Percentiles rank a stretch among this genome's conserved stretches.
phyloP scores from a whole-genome alignment of 768 basidiomycete genomes.

The Leccinum arenicola region DNA sequence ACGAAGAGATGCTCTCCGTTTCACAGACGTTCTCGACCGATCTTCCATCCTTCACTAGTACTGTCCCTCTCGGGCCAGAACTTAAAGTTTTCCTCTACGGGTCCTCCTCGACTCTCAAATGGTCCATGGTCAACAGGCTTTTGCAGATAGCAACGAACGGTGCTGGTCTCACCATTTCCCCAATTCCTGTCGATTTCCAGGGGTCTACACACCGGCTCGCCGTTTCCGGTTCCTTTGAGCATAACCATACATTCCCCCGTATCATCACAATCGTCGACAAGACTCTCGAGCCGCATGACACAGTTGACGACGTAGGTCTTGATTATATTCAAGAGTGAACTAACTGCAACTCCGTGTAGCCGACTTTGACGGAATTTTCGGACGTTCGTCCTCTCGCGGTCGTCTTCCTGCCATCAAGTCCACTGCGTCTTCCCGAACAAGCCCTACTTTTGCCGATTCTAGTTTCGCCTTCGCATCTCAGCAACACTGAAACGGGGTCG shows the following conservation, averaged over 20 bases:
- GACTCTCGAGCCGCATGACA: constrained; percentile 20
- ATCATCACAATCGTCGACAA: constrained; percentile 40
- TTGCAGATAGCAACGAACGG: constrained; percentile 51
- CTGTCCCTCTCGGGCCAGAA: constrained; percentile 32
- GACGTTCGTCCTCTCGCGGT: constrained; percentile 62
- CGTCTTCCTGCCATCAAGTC: constrained; percentile 57
- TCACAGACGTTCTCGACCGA: constrained; percentile 27
- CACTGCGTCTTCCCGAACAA: constrained; percentile 37
- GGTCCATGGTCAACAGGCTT: constrained; percentile 57
- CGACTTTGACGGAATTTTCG: constrained; percentile 36
- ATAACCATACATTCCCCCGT: constrained; percentile 27
- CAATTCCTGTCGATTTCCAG: constrained; percentile 21
- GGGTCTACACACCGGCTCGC: constrained; percentile 24
- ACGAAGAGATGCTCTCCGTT: constrained; percentile 31
- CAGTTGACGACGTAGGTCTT: constrained; percentile 29
- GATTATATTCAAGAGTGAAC: constrained; percentile 16
- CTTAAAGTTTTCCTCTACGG: constrained; percentile 72
- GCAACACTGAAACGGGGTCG: constrained; percentile 22
- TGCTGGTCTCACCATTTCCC: constrained; percentile 28
- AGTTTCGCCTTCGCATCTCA: constrained; percentile 24
- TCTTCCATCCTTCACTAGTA: constrained; percentile 24
- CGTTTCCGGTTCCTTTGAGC: constrained; percentile 27
- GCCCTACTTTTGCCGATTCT: constrained; percentile 61
- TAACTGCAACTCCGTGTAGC: constrained; percentile 36
- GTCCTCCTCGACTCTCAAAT: constrained; percentile 53